Percentiles rank a stretch among this genome's conserved stretches.
Conservation (phyloP, 1,139 yeast species). For the Magnusiomyces clavatus region DNA sequence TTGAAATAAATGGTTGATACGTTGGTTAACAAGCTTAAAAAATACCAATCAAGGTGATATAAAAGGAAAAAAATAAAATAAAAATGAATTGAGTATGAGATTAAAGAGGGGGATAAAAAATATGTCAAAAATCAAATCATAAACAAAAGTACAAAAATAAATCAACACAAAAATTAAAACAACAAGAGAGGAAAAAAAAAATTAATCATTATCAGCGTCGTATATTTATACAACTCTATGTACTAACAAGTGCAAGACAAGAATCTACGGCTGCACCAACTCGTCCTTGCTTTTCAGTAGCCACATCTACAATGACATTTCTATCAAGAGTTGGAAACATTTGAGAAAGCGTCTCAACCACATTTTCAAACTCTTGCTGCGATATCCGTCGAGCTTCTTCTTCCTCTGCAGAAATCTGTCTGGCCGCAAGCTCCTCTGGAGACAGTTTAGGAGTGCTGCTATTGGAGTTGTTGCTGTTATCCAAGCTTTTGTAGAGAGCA, state of each 20-base stretch:
- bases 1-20: too few species aligned
- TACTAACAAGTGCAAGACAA: constrained; percentile 30
- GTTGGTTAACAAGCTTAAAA: background rate
- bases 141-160: background rate
- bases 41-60: background rate
- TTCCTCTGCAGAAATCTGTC: constrained; percentile 35
- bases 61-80: background rate
- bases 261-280: constrained; percentile 74
- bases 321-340: constrained; percentile 75
- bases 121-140: background rate
- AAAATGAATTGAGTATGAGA: background rate
- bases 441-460: constrained; percentile 12
- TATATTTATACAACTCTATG: background rate
- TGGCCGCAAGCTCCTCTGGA: constrained; percentile 33
- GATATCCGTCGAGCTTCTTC: constrained; percentile 31
- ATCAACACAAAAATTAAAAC: background rate
- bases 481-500: background rate
- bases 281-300: constrained; percentile 57
- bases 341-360: constrained; percentile 44
- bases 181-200: background rate
- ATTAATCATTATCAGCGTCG: background rate
- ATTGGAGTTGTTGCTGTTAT: background rate
- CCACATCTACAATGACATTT: constrained; percentile 62
- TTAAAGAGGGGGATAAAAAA: too few species aligned
- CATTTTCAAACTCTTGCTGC: constrained; percentile 37